Evolutionary conservation across 306 rosid genomes (phyloP).

Genomic region (Echinosophora koreensis): DNA sequence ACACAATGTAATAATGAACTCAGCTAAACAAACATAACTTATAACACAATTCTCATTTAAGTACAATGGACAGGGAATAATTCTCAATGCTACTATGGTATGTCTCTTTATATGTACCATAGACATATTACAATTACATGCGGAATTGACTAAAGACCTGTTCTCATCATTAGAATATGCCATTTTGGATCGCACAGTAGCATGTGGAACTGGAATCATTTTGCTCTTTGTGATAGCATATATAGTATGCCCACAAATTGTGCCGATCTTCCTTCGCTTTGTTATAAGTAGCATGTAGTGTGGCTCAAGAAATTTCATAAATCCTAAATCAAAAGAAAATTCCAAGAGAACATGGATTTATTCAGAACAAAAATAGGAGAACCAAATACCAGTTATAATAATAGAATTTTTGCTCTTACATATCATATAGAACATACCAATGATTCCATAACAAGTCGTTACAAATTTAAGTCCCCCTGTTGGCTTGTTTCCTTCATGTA

Average conservation of each 20-base stretch:
- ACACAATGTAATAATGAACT: constrained; percentile 49
- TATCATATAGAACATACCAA: constrained; percentile 65
- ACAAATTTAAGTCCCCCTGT: constrained; percentile 96
- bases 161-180: constrained; percentile 93
- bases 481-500: constrained; percentile 89
- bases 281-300: constrained; percentile 92
- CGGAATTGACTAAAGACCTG: constrained; percentile 99
- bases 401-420: constrained; percentile 1
- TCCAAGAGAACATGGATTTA: constrained; percentile 39
- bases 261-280: constrained; percentile 85
- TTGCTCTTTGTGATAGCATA: constrained; percentile 85
- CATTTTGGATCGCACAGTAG: constrained; percentile 80
- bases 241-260: constrained; percentile 82
- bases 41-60: constrained; percentile 53
- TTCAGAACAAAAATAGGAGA: constrained; percentile 8
- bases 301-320: constrained; percentile 93
- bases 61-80: constrained; percentile 66
- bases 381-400: constrained; percentile 14
- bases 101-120: constrained; percentile 66
- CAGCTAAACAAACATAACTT: constrained; percentile 35
- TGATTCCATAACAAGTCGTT: constrained; percentile 88
- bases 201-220: constrained; percentile 88
- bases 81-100: constrained; percentile 66
- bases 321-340: constrained; percentile 67
- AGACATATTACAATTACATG: constrained; percentile 84